Conservation (phyloP, 2,329 filamentous ascomycete genomes). For the Phaeophleospora eucalypticola region DNA sequence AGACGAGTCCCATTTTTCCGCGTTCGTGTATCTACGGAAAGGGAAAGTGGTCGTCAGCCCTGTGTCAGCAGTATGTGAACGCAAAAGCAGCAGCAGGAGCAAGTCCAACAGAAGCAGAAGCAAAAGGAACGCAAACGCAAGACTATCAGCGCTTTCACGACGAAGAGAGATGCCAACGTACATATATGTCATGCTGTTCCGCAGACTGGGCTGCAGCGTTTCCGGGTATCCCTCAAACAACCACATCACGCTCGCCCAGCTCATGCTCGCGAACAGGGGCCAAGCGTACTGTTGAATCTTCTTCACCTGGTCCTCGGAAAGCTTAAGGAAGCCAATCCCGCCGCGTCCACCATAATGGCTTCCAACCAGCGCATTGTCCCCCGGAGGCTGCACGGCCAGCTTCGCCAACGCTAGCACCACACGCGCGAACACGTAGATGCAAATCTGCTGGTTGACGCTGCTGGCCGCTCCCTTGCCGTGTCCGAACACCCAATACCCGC, state of each 20-base stretch:
- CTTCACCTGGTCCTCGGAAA: constrained; percentile 38
- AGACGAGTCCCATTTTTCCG: constrained; percentile 83
- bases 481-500: constrained; percentile 92
- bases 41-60: constrained; percentile 29
- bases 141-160: constrained; percentile 2
- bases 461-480: constrained; percentile 61
- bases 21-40: constrained; percentile 62
- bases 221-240: constrained; percentile 89
- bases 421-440: constrained; percentile 94
- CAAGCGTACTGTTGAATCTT: constrained; percentile 64
- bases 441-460: constrained; percentile 91
- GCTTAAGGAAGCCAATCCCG: constrained; percentile 39
- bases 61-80: constrained; percentile 21
- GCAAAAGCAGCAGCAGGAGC: too few species aligned
- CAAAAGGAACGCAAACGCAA: too few species aligned
- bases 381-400: constrained; percentile 65
- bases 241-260: constrained; percentile 94
- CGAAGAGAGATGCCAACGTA: constrained; percentile 49
- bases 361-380: constrained; percentile 36
- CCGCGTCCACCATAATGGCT: constrained; percentile 37
- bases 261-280: constrained; percentile 86
- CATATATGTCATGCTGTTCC: constrained; percentile 97
- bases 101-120: too few species aligned
- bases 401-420: constrained; percentile 81
- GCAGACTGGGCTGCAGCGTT: constrained; percentile 82